Percentiles rank a stretch among this genome's conserved stretches.
These are phyloP conservation scores for Pterocarpus santalinus DNA, from an alignment of 306 rosid genomes.

Conservation along the genomic window DNA sequence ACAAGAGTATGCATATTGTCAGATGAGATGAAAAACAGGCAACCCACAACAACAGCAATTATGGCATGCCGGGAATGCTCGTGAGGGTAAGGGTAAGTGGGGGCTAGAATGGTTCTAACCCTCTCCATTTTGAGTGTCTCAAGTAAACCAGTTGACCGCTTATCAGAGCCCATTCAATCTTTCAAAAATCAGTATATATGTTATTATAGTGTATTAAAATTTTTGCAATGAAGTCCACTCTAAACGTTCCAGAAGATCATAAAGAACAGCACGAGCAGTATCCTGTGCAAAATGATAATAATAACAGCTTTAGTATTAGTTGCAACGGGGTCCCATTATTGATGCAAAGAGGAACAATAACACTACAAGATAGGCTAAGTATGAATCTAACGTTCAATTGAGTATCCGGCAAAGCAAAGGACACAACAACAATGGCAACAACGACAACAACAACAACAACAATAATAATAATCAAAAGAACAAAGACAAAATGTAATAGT, in stretches of 20 bases:
- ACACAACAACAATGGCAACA: not conserved
- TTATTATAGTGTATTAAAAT: slow-evolving; percentile 28
- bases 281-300: slow-evolving; percentile 50
- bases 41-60: slow-evolving; percentile 93
- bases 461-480: not conserved
- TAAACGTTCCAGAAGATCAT: slow-evolving; percentile 46
- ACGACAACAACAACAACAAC: slow-evolving; percentile 24
- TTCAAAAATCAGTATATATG: slow-evolving; percentile 8
- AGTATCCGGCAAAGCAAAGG: slow-evolving; percentile 14
- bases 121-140: slow-evolving; percentile 90
- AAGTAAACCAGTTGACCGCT: slow-evolving; percentile 67
- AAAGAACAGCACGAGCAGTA: slow-evolving; percentile 41
- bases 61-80: slow-evolving; percentile 98
- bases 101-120: slow-evolving; percentile 87
- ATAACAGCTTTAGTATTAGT: slow-evolving; percentile 4
- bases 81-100: slow-evolving; percentile 90
- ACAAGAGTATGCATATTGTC: slow-evolving; percentile 92
- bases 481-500: not conserved
- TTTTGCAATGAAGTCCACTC: slow-evolving; percentile 45
- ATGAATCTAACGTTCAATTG: slow-evolving; percentile 1
- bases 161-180: slow-evolving; percentile 62
- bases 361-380: not conserved
- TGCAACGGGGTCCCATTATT: slow-evolving; percentile 11
- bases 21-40: slow-evolving; percentile 95
- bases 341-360: slow-evolving; percentile 34